phyloP scores from a whole-genome alignment of 768 basidiomycete genomes.

The Rhodotorula graminis region DNA sequence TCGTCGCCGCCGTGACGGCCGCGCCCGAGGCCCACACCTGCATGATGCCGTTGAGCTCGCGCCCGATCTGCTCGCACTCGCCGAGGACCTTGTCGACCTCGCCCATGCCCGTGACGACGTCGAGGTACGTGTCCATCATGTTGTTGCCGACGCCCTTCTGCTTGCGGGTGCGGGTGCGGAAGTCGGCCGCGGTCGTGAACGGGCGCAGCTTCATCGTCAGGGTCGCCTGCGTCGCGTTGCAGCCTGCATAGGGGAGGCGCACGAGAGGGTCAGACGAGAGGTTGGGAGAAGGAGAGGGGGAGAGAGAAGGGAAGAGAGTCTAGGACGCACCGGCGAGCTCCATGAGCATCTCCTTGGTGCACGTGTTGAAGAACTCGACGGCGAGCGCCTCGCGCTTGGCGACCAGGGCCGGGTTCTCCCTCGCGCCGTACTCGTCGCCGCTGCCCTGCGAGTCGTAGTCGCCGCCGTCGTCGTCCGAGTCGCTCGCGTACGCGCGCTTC shows the following conservation, averaged over 20 bases:
- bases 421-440: conserved; percentile 36
- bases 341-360: conserved; percentile 48
- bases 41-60: conserved; percentile 66
- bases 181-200: conserved; percentile 68
- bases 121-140: conserved; percentile 82
- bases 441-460: conserved; percentile 38
- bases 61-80: conserved; percentile 81
- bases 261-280: neutral
- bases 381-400: conserved; percentile 32
- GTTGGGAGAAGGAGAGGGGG: too few species aligned
- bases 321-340: conserved; percentile 44
- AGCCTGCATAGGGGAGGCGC: conserved; percentile 49
- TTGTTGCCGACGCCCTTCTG: conserved; percentile 88
- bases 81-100: conserved; percentile 82
- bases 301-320: neutral
- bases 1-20: conserved; percentile 36
- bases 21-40: conserved; percentile 61
- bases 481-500: conserved; percentile 26
- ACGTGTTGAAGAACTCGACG: conserved; percentile 51
- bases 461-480: conserved; percentile 42
- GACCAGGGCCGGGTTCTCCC: conserved; percentile 28
- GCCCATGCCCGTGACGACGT: conserved; percentile 67
- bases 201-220: conserved; percentile 73
- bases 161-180: conserved; percentile 73
- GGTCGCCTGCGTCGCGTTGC: conserved; percentile 71